Evolutionary conservation across 208 protist genomes (phyloP), one percentile per base, ranked within the genome.

Genomic region (Willaertia magna): DNA sequence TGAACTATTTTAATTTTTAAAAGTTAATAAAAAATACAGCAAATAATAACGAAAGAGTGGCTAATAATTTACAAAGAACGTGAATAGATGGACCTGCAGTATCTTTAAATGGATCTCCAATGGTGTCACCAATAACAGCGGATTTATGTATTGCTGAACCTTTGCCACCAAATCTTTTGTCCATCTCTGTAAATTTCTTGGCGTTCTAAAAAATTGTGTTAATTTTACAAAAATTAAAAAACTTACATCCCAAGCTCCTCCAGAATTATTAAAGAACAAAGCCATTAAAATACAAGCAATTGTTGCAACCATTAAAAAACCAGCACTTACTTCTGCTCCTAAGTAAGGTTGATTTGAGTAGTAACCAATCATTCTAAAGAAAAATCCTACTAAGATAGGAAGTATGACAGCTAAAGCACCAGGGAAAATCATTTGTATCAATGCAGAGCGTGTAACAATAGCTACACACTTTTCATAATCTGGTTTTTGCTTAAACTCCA

Each of bases 351-450:
- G 34, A 2, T n/a, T n/a, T 18, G 20, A 0, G 14, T 9, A 14
- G 7, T 12, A 11, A 34, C 86, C 84, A 52, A 87, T 74, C 2
- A n/a, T 6, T 82, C 39, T 87, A 44, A 87, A 87, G 6, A 87
- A 18, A n/a, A 87, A 78, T 30, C 86, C 86, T 9, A 87, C 83
- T 6, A 86, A 39, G 1, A 87, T 34, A 30, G 86, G 86, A 47
- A 67, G 16, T 14, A 83, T 16, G 18, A 87, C 39, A n/a, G 86
- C 82, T 2, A 93, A n/a, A 11, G 85, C 11, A n/a, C 91, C 92
- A n/a, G 93, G 93, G 0, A 59, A 40, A 34, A 95, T 87, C 93
- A 95, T 95, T 87, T 95, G 91, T 40, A 78, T 76, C 42, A 95
- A 79, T 42, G 93, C 88, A 48, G 92, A 74, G 6, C 84, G 11